Evolutionary conservation across 352 stramenopile species (phyloP), one percentile per base, ranked within the genome.

Genomic region (Pythium biforme): DNA sequence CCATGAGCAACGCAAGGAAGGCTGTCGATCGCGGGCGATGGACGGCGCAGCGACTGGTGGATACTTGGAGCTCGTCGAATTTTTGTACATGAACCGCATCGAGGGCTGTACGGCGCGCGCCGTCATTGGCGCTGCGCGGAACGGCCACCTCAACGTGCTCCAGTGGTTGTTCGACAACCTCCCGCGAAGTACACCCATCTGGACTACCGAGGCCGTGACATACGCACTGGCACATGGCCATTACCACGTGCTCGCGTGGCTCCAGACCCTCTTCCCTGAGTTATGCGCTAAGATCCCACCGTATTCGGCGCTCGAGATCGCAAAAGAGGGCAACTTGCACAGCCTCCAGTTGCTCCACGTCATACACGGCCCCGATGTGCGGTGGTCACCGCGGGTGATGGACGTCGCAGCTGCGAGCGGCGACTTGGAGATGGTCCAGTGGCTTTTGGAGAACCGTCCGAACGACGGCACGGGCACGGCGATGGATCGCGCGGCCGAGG

Each of bases 401-500:
- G 58, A 65, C 8, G 58, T 59, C 14, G 59, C 59, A 3, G 51
- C 59, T 2, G 37, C 40, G 0, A 40, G 49, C 6, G 59, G 51
- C 1, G 51, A 61, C 25, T 19, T 66, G 1, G 31, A 39, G 29
- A 66, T 53, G 59, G 41, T 56, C 5, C 40, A 56, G 37, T 66
- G 59, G 59, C 20, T 66, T 3, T 39, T 55, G 8, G 43, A 27
- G 12, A 7, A 55, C 11, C 51, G 41, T 17, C 25, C 26, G 23
- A 49, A 51, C n/a, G 51, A 58, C 23, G 45, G 48, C 19, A 41
- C 49, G 31, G 19, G 20, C 7, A 49, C 27, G 19, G 51, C 51
- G 22, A 48, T 66, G 43, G 43, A 66, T 25, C 50, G 40, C 10
- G 59, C 59, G 3, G 59, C 59, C 9, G 49, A 66, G 31, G 52